Conservation (phyloP, 306 rosid genomes). For the Quercus agrifolia region DNA sequence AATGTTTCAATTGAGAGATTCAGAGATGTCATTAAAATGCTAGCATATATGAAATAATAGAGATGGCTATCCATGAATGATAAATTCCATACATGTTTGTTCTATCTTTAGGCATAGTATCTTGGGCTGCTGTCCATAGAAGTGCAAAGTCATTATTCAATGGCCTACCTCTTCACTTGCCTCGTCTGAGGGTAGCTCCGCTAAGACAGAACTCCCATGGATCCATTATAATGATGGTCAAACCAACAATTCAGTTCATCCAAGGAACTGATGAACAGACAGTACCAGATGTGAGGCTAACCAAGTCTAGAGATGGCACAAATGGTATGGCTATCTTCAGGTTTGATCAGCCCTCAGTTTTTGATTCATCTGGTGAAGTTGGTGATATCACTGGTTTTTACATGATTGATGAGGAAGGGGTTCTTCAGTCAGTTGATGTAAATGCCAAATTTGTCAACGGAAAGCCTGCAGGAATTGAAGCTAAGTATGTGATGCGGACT, state of each 20-base stretch:
- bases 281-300: conserved; percentile 84
- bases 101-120: conserved; percentile 35
- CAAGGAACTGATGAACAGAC: conserved; percentile 98
- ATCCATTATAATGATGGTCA: conserved; percentile 52
- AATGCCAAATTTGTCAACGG: conserved; percentile 92
- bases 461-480: conserved; percentile 87
- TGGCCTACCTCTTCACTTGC: conserved; percentile 51
- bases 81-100: conserved; percentile 1
- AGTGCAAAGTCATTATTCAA: conserved; percentile 58
- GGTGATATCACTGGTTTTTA: conserved; percentile 95
- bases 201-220: conserved; percentile 20
- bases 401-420: conserved; percentile 99
- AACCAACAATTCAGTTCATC: conserved; percentile 85
- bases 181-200: conserved; percentile 31
- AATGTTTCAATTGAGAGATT: not conserved
- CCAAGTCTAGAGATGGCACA: conserved; percentile 92
- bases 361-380: conserved; percentile 90
- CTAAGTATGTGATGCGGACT: conserved; percentile 82
- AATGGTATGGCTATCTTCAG: conserved; percentile 90
- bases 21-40: not conserved
- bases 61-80: not conserved
- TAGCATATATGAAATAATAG: not conserved
- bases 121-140: conserved; percentile 36
- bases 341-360: conserved; percentile 93
- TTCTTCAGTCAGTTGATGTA: conserved; percentile 89